Evolutionary conservation across 768 basidiomycete genomes (phyloP), one percentile per base, ranked within the genome.

Genomic region (Trametes gibbosa): DNA sequence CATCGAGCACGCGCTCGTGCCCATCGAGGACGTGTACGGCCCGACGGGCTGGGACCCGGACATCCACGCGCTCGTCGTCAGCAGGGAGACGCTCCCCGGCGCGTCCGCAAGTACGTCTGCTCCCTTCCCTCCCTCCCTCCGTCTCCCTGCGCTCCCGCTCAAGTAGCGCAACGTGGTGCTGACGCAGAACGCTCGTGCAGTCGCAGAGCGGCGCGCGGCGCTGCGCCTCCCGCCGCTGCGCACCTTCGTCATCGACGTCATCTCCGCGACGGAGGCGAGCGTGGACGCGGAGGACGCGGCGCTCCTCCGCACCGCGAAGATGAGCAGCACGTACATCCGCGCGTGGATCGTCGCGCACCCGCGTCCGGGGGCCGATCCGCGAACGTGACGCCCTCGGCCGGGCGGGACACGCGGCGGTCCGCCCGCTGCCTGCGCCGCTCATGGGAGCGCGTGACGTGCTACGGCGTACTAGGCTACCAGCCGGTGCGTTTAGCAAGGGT

Each of bases 251-350:
- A 96, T 98, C 67, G 91, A 95, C 70, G 93, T 98, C 63, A 94
- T 98, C 59, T 92, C 90, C 0, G 73, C 87, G 45, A 81, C 80
- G 32, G 79, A 78, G 4, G 74, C 81, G 19, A 83, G 76, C 55
- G 72, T 90, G 24, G 85, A 84, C 49, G 79, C 80, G 49, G 82
- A 81, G 21, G 90, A 95, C 68, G 80, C 83, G 17, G 83, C 85
- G 55, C 73, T 80, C 68, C 72, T 95, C 58, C 88, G 87, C 69
- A 79, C 83, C 63, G 81, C 86, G 27, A 99, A 99, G 79, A 86
- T 98, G 82, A 94, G 97, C 70, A 97, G 94, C 69, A 96, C 95
- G 7, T 90, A 81, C 60, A 96, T 99, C 64, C 79, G 97, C 42
- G 79, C 88, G 63, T 96, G 95, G 94, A 88, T 99, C 61, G 84